Evolutionary conservation across 2,329 filamentous ascomycete species (phyloP).

Genomic region (Alternaria sp.): DNA sequence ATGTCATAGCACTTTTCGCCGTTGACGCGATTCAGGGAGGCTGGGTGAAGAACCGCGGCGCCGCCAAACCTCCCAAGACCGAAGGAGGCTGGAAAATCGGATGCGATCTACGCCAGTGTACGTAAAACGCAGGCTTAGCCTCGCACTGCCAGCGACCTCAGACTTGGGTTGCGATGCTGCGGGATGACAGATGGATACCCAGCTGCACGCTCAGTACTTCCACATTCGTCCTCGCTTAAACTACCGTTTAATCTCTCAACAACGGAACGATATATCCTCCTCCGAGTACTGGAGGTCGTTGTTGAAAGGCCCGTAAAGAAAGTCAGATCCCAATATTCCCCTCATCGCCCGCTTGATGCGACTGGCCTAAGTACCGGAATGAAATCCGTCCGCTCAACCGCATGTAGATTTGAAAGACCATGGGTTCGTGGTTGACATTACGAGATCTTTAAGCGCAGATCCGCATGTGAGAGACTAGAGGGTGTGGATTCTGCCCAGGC

Average conservation of each 20-base stretch:
- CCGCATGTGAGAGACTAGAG: constrained; percentile 27
- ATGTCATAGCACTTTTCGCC: constrained; percentile 25
- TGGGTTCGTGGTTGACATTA: constrained; percentile 26
- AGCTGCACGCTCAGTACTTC: constrained; percentile 4
- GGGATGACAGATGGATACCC: constrained; percentile 14
- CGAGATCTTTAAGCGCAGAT: constrained; percentile 28
- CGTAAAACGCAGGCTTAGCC: constrained; percentile 29
- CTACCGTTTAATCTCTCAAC: constrained; percentile 14
- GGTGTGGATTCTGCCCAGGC: constrained; percentile 5
- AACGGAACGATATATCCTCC: constrained; percentile 6
- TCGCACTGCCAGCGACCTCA: constrained; percentile 20
- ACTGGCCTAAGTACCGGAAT: constrained; percentile 3
- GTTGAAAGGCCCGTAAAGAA: constrained; percentile 6
- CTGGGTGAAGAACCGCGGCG: constrained; percentile 13
- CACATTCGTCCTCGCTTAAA: constrained; percentile 1
- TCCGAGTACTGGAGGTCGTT: neutral
- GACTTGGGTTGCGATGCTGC: constrained; percentile 23
- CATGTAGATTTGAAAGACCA: constrained; percentile 10
- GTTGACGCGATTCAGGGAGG: constrained; percentile 17
- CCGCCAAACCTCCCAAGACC: constrained; percentile 21
- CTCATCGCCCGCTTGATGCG: constrained; percentile 4
- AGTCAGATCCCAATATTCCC: neutral
- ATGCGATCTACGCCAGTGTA: constrained; percentile 23
- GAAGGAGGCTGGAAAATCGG: constrained; percentile 12
- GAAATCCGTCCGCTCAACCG: neutral